Base-by-base conservation (phyloP, 371 early-diverging fungal genomes). In the Apophysomyces elegans region DNA sequence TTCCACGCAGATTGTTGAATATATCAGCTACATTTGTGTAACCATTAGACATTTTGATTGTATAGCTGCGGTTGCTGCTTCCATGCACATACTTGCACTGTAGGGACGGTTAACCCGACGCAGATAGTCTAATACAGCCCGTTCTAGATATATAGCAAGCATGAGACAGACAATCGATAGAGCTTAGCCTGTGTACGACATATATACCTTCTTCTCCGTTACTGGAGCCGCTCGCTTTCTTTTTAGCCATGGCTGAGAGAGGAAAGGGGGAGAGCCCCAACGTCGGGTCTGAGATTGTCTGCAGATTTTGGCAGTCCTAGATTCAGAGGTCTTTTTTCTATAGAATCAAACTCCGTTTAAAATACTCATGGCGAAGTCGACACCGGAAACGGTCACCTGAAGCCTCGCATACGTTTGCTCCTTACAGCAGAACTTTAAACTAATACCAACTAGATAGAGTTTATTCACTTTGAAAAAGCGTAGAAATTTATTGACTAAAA, bases 21-120 rank as follows among this genome's bases (percentile, higher is more conserved):
- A 70, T 59, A 37, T 70, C 70, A 43, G 70, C 70, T 70, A 59
- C n/a, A 7, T 16, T 64, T 44, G 41, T 43, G 18, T 21, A 47
- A 13, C 37, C 3, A 37, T 6, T 18, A 46, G 41, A 26, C 32
- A 26, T 26, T 26, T 26, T 26, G 32, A 26, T 26, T 26, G 32
- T 26, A 26, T 26, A 26, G 32, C 32, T 26, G 32, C 32, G 32
- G 32, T 26, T 26, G 32, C 2, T 26, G 32, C 32, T 26, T 26
- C 32, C 32, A 26, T 18, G 39, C 16, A 41, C 70, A 3, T 62
- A 70, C 70, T 65, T 14, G 70, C 61, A 36, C 65, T 70, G 41
- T 70, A 70, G 0, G 70, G 70, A 47, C 70, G 36, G 56, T 70
- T 70, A 32, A 65, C 70, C 47, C 62, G 65, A 26, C 70, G 70